Base-by-base conservation (phyloP, 169 alveolate genomes). In the Plasmodium gallinaceum region DNA sequence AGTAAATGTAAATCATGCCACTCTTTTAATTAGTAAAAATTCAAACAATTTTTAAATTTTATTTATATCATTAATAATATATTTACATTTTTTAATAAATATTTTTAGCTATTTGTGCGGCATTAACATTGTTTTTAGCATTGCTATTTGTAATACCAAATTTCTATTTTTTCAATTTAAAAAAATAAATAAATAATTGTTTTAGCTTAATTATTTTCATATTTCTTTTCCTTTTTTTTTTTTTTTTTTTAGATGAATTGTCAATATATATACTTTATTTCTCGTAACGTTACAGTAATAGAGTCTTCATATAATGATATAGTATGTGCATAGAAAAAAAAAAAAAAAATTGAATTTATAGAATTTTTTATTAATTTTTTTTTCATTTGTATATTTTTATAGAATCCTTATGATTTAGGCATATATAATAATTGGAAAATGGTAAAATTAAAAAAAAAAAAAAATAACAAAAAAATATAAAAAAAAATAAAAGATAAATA, bases 351-450 rank as follows among this genome's bases (percentile, higher is more conserved):
- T 16, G 12, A 32, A 46, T 16, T 16, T 14, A 20, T 14, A 74
- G 3, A 7, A 8, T 42, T 51, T 16, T 32, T 37, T n/a, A 16
- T 57, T 37, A 18, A 22, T 74, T 43, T 76, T 48, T 76, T 48
- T 39, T 62, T n/a, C 46, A n/a, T 10, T 26, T 54, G 7, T 24
- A 37, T 20, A 7, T 26, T 14, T 42, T 16, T 42, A 61, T 24
- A 76, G 89, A 76, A 76, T 43, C 89, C 89, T 5, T 76, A 76
- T 64, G 89, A 76, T 43, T 9, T 76, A 43, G 89, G 89, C 24
- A 76, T 54, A 12, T 76, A 76, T 54, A 58, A 65, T 57, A 76
- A 76, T 72, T 76, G 89, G 89, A 76, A 76, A 64, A 52, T 51
- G 75, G 89, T 76, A 37, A 14, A 37, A 20, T 43, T 22, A 20